These are phyloP conservation scores for Rosa rugosa DNA, from an alignment of 306 rosid genomes.

Conservation along the genomic window DNA sequence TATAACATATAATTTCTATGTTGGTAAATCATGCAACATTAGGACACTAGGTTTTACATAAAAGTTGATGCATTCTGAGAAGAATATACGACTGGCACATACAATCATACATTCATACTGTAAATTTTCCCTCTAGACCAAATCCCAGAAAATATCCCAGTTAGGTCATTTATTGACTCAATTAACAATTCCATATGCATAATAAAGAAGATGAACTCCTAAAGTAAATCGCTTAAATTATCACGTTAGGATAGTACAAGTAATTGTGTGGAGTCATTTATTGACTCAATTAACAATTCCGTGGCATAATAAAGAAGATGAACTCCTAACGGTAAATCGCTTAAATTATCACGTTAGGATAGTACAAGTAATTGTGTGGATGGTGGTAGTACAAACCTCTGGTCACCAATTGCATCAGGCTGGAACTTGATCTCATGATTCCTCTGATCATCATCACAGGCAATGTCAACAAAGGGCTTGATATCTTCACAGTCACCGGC, in stretches of 20 bases:
- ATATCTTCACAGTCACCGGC: slow-evolving; percentile 43
- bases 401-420: slow-evolving; percentile 28
- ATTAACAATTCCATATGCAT: not conserved
- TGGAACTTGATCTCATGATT: slow-evolving; percentile 42
- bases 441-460: slow-evolving; percentile 26
- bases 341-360: not conserved
- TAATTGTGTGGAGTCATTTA: not conserved
- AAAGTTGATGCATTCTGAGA: not conserved
- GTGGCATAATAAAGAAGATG: not conserved
- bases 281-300: not conserved
- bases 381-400: slow-evolving; percentile 45
- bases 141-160: not conserved
- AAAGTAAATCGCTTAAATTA: too few relatives aligned
- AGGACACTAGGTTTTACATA: not conserved
- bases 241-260: not conserved
- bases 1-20: not conserved
- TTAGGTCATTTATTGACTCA: not conserved
- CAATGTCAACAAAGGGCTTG: slow-evolving; percentile 29
- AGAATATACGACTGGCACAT: not conserved
- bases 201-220: not conserved
- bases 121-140: not conserved
- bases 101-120: not conserved
- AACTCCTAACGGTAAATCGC: not conserved
- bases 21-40: not conserved
- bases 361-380: not conserved